These are phyloP conservation scores for Arachis stenosperma DNA, from an alignment of 306 rosid species.

Conservation along the genomic window DNA sequence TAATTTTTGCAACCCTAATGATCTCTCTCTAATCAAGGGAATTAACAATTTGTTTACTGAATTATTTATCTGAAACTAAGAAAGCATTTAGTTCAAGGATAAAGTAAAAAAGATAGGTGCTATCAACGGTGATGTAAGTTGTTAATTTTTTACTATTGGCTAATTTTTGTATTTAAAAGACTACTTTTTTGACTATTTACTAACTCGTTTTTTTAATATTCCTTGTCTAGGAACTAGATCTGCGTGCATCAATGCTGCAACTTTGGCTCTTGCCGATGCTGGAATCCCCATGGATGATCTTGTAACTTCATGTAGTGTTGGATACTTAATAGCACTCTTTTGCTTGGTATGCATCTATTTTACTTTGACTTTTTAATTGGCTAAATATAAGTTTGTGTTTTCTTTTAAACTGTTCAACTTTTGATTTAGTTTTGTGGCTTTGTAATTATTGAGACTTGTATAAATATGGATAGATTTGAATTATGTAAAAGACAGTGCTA, in stretches of 20 bases:
- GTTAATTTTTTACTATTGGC: no score
- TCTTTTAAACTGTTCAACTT: conserved; percentile 6
- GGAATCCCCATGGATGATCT: conserved; percentile 85
- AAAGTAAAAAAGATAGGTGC: no score
- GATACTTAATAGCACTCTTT: conserved; percentile 83
- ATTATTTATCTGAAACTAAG: no score
- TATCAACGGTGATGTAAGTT: no score
- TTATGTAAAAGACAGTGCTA: conserved; percentile 93
- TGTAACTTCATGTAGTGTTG: conserved; percentile 89
- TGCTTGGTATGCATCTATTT: conserved; percentile 68
- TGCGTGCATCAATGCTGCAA: conserved; percentile 96
- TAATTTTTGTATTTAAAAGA: no score
- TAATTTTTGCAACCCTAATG: no score
- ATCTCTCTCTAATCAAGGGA: no score
- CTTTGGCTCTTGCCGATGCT: conserved; percentile 51
- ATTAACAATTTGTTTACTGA: no score
- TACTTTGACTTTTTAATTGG: conserved; percentile 1
- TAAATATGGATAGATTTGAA: conserved; percentile 68
- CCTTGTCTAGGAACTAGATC: conserved; percentile 76
- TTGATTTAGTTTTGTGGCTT: not conserved
- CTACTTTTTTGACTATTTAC: not conserved
- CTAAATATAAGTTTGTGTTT: conserved; percentile 10
- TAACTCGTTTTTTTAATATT: conserved; percentile 31
- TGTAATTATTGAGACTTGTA: conserved; percentile 27
- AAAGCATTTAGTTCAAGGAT: no score